Percentiles rank a stretch among this genome's conserved stretches.
Evolutionary conservation across 495 filamentous ascomycete genomes (phyloP).

Genomic region (Daldinia loculata): DNA sequence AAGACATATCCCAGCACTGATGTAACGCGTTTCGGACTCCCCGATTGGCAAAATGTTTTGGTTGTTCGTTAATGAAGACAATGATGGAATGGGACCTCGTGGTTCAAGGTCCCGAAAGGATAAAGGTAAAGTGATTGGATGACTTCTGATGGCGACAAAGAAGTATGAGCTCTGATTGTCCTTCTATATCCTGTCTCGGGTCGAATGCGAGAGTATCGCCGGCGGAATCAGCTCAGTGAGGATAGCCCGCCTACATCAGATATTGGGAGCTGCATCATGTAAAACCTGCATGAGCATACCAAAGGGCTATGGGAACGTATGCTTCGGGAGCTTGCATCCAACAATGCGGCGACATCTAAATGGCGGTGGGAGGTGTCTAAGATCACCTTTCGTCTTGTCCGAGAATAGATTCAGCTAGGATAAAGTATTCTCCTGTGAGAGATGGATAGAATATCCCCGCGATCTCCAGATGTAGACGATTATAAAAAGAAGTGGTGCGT

Average conservation of each 20-base stretch:
- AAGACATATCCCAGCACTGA: not conserved
- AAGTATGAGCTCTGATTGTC: not conserved
- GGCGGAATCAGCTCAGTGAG: not conserved
- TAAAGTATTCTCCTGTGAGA: not conserved
- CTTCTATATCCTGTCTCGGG: constrained; percentile 12
- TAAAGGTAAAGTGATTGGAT: constrained; percentile 5
- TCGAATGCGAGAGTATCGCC: not conserved
- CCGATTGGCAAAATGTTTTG: not conserved
- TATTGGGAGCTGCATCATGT: not conserved
- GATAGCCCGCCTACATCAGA: not conserved
- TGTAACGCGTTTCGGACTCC: constrained; percentile 11
- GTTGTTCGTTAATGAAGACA: not conserved
- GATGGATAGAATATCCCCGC: not conserved
- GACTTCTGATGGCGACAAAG: constrained; percentile 1
- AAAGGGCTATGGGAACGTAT: constrained; percentile 12
- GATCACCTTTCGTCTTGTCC: constrained; percentile 12
- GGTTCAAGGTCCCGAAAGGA: constrained; percentile 3
- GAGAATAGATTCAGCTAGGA: constrained; percentile 25
- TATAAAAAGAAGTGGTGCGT: constrained; percentile 12
- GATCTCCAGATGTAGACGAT: not conserved
- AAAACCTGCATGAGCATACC: constrained; percentile 22
- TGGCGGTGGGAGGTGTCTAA: constrained; percentile 28
- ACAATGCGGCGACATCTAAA: constrained; percentile 26
- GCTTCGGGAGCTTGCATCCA: constrained; percentile 14
- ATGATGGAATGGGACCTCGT: constrained; percentile 1